A percentile compares a stretch with the other conserved stretches of the same genome.
These are phyloP conservation scores for Apiosordaria backusii DNA, from an alignment of 495 filamentous ascomycete species.

Conservation along the genomic window DNA sequence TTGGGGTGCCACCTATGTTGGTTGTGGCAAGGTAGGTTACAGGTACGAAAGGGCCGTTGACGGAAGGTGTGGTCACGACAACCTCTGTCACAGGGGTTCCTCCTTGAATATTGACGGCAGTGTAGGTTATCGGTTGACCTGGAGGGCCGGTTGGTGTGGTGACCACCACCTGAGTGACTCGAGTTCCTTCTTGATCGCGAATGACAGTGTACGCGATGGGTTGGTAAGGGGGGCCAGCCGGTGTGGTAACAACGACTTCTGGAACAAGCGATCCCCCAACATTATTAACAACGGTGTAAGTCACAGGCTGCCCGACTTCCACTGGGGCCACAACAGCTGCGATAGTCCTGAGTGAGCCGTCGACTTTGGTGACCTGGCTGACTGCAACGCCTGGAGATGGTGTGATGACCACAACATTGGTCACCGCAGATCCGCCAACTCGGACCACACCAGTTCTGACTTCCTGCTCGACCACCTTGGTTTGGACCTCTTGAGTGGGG, in stretches of 20 bases:
- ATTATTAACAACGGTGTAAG: slow-evolving; percentile 18
- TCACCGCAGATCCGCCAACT: slow-evolving; percentile 23
- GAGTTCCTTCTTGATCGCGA: slow-evolving; percentile 18
- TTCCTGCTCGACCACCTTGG: slow-evolving; percentile 17
- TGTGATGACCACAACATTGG: slow-evolving; percentile 26
- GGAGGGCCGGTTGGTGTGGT: slow-evolving; percentile 17
- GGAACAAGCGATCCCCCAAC: slow-evolving; percentile 21
- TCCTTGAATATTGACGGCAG: slow-evolving; percentile 16
- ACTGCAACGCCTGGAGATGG: slow-evolving; percentile 13
- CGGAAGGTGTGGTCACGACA: slow-evolving; percentile 21
- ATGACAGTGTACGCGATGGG: slow-evolving; percentile 23
- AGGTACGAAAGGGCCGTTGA: slow-evolving; percentile 16
- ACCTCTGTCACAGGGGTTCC: slow-evolving; percentile 25
- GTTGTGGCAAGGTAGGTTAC: slow-evolving; percentile 25
- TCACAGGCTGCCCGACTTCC: slow-evolving; percentile 17
- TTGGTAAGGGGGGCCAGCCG: slow-evolving; percentile 13
- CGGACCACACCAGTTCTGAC: slow-evolving; percentile 18
- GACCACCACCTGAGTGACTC: slow-evolving; percentile 17
- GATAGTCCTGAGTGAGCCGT: slow-evolving; percentile 20
- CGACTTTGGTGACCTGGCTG: slow-evolving; percentile 17
- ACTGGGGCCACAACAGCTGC: slow-evolving; percentile 11
- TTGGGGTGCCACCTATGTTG: slow-evolving; percentile 28
- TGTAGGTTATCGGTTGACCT: slow-evolving; percentile 18
- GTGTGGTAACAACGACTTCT: slow-evolving; percentile 17
- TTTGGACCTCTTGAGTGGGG: slow-evolving; percentile 16